Base-by-base conservation (phyloP, 225 moss, liverwort and hornwort species). In the Anthoceros angustus region DNA sequence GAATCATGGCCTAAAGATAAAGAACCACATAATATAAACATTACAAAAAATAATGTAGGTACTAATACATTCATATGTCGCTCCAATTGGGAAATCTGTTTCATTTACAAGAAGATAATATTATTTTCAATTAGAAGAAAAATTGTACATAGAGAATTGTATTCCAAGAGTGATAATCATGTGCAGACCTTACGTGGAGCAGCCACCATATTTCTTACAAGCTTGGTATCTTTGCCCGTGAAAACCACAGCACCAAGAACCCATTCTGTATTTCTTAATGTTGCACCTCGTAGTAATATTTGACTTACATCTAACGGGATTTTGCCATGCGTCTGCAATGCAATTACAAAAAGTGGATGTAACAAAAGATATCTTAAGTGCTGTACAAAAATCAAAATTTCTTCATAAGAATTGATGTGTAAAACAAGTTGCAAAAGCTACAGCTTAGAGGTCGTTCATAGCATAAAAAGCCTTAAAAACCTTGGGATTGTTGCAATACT, bases 211-310 rank as follows among this genome's bases (percentile, higher is more conserved):
- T 98, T 98, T 23, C 72, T 77, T 71, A 98, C 80, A n/a, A 92
- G 87, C 68, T 98, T 98, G 1, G 95, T 98, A 23, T 98, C 91
- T 68, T 74, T 74, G 55, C 95, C 95, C 0, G 95, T 92, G 43
- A 85, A 89, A 21, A 92, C 81, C 65, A 92, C 92, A 2, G 71
- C 88, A 1, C 95, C 95, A 62, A 98, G 82, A 68, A 98, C 76
- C 92, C 92, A 98, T 8, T 92, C 88, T 0, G 80, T 92, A 20
- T 92, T 88, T 6, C 95, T 84, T 41, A 98, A 74, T 66, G 91
- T 92, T 39, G 88, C 81, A 32, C 95, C 95, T 43, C 95, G 75
- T 23, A 98, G 71, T 2, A 98, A 72, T 62, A 98, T 70, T 39
- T 98, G 88, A 0, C 77, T 80, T 11, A 77, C 83, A 73, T 98